These are phyloP conservation scores for Aspergillus carlsbadensis DNA, from an alignment of 495 filamentous ascomycete species.

Conservation along the genomic window DNA sequence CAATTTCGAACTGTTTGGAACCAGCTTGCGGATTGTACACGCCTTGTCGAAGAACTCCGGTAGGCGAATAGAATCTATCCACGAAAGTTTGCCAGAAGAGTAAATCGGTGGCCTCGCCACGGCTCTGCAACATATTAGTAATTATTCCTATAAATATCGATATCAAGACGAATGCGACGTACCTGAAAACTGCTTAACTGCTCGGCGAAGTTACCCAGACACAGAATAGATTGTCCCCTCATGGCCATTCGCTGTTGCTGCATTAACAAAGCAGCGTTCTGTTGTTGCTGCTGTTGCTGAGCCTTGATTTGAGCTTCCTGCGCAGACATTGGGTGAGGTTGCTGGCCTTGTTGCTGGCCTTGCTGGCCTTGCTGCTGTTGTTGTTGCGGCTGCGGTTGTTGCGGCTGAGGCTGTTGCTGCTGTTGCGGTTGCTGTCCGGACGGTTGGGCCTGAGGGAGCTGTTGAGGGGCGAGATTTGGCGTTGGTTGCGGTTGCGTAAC, in stretches of 20 bases:
- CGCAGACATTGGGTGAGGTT: conserved; percentile 38
- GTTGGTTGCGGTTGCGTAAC: conserved; percentile 47
- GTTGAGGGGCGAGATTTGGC: conserved; percentile 42
- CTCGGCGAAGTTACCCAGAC: conserved; percentile 68
- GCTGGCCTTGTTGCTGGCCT: conserved; percentile 39
- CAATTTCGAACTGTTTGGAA: conserved; percentile 75
- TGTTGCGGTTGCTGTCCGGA: conserved; percentile 34
- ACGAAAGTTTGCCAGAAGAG: conserved; percentile 75
- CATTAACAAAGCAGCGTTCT: conserved; percentile 41
- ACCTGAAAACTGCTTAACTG: conserved; percentile 65
- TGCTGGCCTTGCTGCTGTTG: conserved; percentile 43
- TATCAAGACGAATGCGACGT: conserved; percentile 24
- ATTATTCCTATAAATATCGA: not conserved
- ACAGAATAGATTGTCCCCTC: conserved; percentile 59
- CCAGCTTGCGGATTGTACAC: conserved; percentile 51
- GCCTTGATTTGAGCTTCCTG: conserved; percentile 46
- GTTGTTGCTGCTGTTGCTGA: conserved; percentile 44
- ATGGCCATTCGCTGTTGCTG: conserved; percentile 54
- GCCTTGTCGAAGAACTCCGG: conserved; percentile 65
- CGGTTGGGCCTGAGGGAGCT: conserved; percentile 32
- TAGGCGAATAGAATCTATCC: conserved; percentile 68
- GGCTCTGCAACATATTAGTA: conserved; percentile 43
- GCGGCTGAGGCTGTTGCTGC: conserved; percentile 36
- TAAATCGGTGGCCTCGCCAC: conserved; percentile 59
- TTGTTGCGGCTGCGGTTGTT: conserved; percentile 33